phyloP scores from a whole-genome alignment of 2,329 filamentous ascomycete genomes.

The Penicillium sp. region DNA sequence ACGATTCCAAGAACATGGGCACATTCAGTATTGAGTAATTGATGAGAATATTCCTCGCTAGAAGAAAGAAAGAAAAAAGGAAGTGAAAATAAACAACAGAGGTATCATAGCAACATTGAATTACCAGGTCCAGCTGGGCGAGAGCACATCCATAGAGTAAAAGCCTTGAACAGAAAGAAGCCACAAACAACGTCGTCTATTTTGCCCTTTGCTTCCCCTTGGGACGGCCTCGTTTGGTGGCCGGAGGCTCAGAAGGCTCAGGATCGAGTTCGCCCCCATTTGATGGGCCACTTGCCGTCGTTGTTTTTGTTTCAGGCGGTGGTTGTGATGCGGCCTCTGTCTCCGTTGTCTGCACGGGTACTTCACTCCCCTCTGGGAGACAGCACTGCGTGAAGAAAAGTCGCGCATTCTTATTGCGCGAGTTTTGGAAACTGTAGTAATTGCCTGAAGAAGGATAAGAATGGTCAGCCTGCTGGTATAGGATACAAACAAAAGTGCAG shows the following conservation, averaged over 20 bases:
- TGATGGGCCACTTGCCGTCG: too few species aligned
- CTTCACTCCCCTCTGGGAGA: slow-evolving; percentile 43
- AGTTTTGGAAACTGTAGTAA: slow-evolving; percentile 84
- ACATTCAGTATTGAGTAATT: neutral
- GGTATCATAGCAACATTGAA: slow-evolving; percentile 16
- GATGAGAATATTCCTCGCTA: slow-evolving; percentile 12
- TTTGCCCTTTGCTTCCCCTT: slow-evolving; percentile 32
- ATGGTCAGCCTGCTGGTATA: too few species aligned
- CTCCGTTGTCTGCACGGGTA: slow-evolving; percentile 18
- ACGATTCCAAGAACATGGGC: neutral
- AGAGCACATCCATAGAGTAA: neutral
- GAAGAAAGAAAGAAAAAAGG: slow-evolving; percentile 13
- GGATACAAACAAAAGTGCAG: neutral
- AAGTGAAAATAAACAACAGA: neutral
- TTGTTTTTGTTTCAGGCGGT: too few species aligned
- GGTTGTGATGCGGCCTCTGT: slow-evolving; percentile 15
- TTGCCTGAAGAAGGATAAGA: slow-evolving; percentile 58
- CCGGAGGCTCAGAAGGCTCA: slow-evolving; percentile 6
- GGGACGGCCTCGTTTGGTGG: slow-evolving; percentile 22
- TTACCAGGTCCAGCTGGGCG: slow-evolving; percentile 11
- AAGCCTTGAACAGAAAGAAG: neutral
- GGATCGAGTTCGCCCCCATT: slow-evolving; percentile 15
- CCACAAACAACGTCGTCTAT: slow-evolving; percentile 4
- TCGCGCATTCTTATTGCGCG: slow-evolving; percentile 63
- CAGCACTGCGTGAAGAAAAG: slow-evolving; percentile 92